phyloP scores from a whole-genome alignment of 331 rosid species.

The Cucumis variabilis region DNA sequence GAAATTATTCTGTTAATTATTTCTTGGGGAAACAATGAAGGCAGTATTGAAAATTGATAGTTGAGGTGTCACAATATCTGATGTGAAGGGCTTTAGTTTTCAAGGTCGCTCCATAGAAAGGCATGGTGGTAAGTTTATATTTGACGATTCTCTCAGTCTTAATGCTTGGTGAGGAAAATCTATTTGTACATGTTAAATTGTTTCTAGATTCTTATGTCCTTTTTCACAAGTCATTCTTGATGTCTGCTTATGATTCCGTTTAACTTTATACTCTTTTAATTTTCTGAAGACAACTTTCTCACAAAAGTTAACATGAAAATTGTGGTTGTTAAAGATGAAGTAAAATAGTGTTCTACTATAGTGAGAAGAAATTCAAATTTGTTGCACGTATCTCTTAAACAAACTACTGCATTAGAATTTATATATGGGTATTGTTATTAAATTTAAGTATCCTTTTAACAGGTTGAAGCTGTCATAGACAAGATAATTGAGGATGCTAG shows the following conservation, averaged over 20 bases:
- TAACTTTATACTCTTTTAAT: slow-evolving; percentile 39
- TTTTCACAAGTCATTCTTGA: background rate
- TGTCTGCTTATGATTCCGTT: background rate
- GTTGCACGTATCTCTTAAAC: too few species aligned
- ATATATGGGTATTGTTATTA: background rate
- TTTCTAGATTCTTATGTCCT: background rate
- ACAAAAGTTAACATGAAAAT: slow-evolving; percentile 95
- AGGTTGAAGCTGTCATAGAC: slow-evolving; percentile 85
- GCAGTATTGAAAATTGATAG: slow-evolving; percentile 86
- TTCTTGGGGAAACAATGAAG: slow-evolving; percentile 45
- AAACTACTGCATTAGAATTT: background rate
- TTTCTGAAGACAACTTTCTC: slow-evolving; percentile 80
- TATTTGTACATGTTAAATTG: background rate
- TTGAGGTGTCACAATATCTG: slow-evolving; percentile 88
- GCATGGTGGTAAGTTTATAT: slow-evolving; percentile 76
- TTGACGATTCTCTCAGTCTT: slow-evolving; percentile 8
- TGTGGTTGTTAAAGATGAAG: slow-evolving; percentile 83
- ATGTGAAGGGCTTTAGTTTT: slow-evolving; percentile 90
- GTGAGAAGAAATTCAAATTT: slow-evolving; percentile 12
- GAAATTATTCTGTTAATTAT: background rate
- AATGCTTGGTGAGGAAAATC: background rate
- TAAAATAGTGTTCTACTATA: slow-evolving; percentile 31
- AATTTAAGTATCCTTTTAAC: slow-evolving; percentile 8
- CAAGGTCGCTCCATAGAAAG: slow-evolving; percentile 96
- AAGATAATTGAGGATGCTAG: slow-evolving; percentile 74